A percentile compares a stretch with the other conserved stretches of the same genome.
These are phyloP conservation scores for Xerocomus spinulosus DNA, from an alignment of 768 basidiomycete genomes.

Conservation along the genomic window DNA sequence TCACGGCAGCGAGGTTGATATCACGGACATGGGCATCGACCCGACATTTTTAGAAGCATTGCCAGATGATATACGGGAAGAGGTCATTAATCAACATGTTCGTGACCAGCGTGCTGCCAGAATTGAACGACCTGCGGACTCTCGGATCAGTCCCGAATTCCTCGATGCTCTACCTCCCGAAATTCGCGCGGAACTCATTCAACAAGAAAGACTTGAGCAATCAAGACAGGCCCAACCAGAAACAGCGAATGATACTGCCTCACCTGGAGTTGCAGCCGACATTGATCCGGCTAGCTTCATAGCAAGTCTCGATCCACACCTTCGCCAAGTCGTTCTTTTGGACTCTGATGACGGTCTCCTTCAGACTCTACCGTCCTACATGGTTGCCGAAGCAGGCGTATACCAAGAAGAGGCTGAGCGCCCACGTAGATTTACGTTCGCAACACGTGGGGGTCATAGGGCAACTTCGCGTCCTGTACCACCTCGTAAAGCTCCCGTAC, in stretches of 20 bases:
- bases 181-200: constrained; percentile 93
- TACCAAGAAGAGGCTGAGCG: constrained; percentile 55
- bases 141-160: constrained; percentile 92
- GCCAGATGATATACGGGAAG: constrained; percentile 98
- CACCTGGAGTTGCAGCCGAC: constrained; percentile 50
- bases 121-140: constrained; percentile 70
- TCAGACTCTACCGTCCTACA: constrained; percentile 74
- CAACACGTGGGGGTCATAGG: constrained; percentile 26
- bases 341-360: constrained; percentile 86
- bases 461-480: constrained; percentile 24
- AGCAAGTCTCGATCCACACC: constrained; percentile 81
- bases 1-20: constrained; percentile 90
- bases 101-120: constrained; percentile 83
- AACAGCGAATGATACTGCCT: constrained; percentile 25
- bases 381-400: constrained; percentile 77
- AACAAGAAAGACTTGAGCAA: constrained; percentile 87
- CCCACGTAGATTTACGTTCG: constrained; percentile 33
- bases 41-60: constrained; percentile 96
- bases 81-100: constrained; percentile 95
- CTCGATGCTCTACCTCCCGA: constrained; percentile 94
- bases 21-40: constrained; percentile 98
- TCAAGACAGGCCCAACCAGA: constrained; percentile 46
- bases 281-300: constrained; percentile 91
- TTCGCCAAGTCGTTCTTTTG: constrained; percentile 86
- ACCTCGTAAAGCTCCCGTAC: constrained; percentile 47